Percentiles rank a stretch among this genome's conserved stretches.
These are phyloP conservation scores for Lentinula detonsa DNA, from an alignment of 768 basidiomycete species.

Conservation along the genomic window DNA sequence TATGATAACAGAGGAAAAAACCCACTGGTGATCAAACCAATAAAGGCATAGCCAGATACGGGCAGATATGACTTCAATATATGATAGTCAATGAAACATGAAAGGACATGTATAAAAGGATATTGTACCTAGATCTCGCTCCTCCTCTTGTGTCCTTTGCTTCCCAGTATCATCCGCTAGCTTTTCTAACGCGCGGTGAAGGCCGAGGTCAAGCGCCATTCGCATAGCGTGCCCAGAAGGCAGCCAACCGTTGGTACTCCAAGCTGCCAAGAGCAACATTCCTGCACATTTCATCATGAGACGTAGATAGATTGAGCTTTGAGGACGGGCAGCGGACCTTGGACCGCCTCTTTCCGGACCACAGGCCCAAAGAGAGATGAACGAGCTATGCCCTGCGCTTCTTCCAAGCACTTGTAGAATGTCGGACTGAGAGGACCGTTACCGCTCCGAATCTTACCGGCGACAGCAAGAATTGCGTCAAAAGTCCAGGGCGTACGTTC, in stretches of 20 bases:
- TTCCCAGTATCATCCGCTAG: conserved; percentile 72
- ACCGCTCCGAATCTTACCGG: conserved; percentile 87
- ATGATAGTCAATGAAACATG: neutral
- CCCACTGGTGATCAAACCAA: conserved; percentile 92
- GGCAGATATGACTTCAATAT: conserved; percentile 70
- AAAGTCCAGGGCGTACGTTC: conserved; percentile 95
- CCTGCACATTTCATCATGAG: conserved; percentile 35
- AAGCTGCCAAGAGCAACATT: conserved; percentile 87
- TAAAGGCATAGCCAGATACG: conserved; percentile 93
- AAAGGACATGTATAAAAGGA: conserved; percentile 2
- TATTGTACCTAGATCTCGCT: conserved; percentile 69
- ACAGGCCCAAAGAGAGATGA: conserved; percentile 92
- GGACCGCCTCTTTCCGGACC: conserved; percentile 91
- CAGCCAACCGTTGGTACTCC: conserved; percentile 93
- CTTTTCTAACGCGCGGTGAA: conserved; percentile 90
- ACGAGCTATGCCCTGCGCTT: conserved; percentile 93
- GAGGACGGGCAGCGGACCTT: conserved; percentile 44
- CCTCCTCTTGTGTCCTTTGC: conserved; percentile 71
- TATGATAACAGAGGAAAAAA: conserved; percentile 7
- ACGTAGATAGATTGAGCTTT: neutral
- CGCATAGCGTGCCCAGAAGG: conserved; percentile 95
- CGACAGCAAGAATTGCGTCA: conserved; percentile 88
- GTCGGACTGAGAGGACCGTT: conserved; percentile 80
- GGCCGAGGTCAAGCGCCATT: conserved; percentile 90
- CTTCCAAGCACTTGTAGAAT: conserved; percentile 88